Evolutionary conservation across 129 eudicot genomes (phyloP).

Genomic region (Artemisia argyi): DNA sequence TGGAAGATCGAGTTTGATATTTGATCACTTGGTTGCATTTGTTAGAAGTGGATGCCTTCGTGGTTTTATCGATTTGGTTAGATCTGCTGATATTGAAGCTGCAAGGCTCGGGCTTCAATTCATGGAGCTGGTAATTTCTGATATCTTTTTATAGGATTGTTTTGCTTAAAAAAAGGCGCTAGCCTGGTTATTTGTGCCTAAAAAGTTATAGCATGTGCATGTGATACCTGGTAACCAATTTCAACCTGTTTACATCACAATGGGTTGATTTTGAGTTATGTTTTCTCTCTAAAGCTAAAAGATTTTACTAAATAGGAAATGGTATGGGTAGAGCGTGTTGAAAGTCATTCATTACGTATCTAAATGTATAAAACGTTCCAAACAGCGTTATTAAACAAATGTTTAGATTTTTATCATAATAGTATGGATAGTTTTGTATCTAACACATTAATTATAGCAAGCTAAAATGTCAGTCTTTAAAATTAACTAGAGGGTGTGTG

Average conservation of each 20-base stretch:
- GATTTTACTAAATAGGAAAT: background rate
- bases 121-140: constrained; percentile 70
- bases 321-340: background rate
- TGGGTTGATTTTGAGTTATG: background rate
- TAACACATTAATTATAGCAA: no score
- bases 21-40: constrained; percentile 85
- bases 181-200: background rate
- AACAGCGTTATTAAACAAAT: no score
- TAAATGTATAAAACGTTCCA: no score
- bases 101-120: constrained; percentile 92
- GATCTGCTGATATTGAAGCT: constrained; percentile 98
- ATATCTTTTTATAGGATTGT: background rate
- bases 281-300: background rate
- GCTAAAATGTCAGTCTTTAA: no score
- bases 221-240: no score
- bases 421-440: no score
- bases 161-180: background rate
- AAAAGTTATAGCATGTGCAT: background rate
- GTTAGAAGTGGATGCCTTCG: constrained; percentile 79
- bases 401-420: no score
- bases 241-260: no score
- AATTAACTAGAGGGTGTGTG: no score
- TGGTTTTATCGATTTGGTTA: constrained; percentile 80
- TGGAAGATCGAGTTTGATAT: constrained; percentile 66
- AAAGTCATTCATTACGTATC: background rate